These are phyloP conservation scores for Botrytis byssoidea DNA, from an alignment of 2,329 filamentous ascomycete genomes.

Conservation along the genomic window DNA sequence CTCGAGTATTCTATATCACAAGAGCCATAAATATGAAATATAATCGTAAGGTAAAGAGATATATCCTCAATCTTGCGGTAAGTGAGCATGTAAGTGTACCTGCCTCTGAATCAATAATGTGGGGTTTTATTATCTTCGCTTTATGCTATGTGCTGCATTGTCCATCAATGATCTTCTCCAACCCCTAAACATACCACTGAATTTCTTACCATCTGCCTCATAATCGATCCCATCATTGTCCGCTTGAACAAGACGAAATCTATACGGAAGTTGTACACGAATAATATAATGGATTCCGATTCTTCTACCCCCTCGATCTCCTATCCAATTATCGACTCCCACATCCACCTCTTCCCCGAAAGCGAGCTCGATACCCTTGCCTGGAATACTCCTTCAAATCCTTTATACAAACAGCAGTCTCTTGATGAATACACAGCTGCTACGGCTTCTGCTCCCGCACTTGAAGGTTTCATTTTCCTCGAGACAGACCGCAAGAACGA, in stretches of 20 bases:
- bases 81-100: neutral
- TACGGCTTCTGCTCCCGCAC: constrained; percentile 40
- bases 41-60: neutral
- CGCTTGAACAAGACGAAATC: neutral
- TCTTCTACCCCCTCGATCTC: constrained; percentile 3
- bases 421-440: constrained; percentile 36
- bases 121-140: neutral
- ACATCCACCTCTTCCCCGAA: constrained; percentile 83
- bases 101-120: neutral
- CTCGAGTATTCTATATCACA: neutral
- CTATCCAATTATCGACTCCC: constrained; percentile 74
- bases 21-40: neutral
- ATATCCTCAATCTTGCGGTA: neutral
- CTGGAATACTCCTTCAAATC: constrained; percentile 63
- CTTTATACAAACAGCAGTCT: constrained; percentile 44
- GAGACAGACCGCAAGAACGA: constrained; percentile 75
- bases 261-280: neutral
- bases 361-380: constrained; percentile 64
- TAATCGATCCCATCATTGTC: neutral
- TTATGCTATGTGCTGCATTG: neutral
- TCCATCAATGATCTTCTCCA: neutral
- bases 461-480: constrained; percentile 75
- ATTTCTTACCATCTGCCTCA: neutral
- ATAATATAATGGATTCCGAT: constrained; percentile 30
- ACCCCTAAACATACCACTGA: neutral